Evolutionary conservation across 2,329 filamentous ascomycete genomes (phyloP).

Genomic region (Monilinia fructigena): DNA sequence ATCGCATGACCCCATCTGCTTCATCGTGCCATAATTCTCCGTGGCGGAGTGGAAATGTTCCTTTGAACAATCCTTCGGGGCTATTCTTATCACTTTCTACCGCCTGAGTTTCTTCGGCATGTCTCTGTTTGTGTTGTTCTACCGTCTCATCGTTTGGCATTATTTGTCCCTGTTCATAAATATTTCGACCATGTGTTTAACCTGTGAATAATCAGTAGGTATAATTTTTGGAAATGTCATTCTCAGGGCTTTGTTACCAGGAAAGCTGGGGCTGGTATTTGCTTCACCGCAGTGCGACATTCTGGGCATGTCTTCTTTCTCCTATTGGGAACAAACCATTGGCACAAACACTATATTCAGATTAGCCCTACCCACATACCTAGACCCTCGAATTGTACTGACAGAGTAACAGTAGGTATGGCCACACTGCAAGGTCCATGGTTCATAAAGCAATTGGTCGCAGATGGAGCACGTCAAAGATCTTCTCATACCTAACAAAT

Average conservation of each 20-base stretch:
- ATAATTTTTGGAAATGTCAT: not conserved
- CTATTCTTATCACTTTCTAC: slow-evolving; percentile 59
- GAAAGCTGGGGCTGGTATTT: slow-evolving; percentile 63
- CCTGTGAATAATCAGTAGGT: slow-evolving; percentile 42
- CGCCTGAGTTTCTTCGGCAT: slow-evolving; percentile 57
- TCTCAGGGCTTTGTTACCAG: slow-evolving; percentile 46
- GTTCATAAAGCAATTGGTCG: slow-evolving; percentile 66
- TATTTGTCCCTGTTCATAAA: slow-evolving; percentile 60
- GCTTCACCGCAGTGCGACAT: slow-evolving; percentile 58
- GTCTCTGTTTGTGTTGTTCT: slow-evolving; percentile 57
- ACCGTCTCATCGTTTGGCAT: slow-evolving; percentile 62
- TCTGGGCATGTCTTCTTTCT: slow-evolving; percentile 66
- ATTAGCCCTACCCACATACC: slow-evolving; percentile 26
- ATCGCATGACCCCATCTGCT: slow-evolving; percentile 60
- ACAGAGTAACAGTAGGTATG: slow-evolving; percentile 72
- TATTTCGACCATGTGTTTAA: slow-evolving; percentile 63
- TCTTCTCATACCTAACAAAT: slow-evolving; percentile 60
- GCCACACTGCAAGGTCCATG: slow-evolving; percentile 65
- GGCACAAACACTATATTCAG: slow-evolving; percentile 39
- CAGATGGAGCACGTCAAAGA: slow-evolving; percentile 68
- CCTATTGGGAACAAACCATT: slow-evolving; percentile 44
- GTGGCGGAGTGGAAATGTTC: slow-evolving; percentile 41
- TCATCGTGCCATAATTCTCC: slow-evolving; percentile 48
- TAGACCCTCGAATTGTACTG: slow-evolving; percentile 34
- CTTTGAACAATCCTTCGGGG: slow-evolving; percentile 60